Evolutionary conservation across 805 yeast species (phyloP), one percentile per base, ranked within the genome.

Genomic region (Tetrapisispora pingtungensis): DNA sequence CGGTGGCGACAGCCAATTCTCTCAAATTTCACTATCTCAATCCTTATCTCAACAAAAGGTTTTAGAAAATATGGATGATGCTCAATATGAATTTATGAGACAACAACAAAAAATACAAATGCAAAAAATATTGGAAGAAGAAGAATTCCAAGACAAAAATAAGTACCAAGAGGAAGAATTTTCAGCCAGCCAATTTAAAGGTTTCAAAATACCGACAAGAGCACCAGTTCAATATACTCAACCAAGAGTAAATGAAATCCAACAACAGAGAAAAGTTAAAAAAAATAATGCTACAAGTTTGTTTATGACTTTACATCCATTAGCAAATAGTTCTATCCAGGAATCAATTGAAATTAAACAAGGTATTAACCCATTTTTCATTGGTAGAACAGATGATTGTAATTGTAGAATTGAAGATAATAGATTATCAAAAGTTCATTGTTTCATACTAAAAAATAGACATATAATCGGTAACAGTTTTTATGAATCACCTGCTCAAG

Each of bases 361-460:
- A 55, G 84, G 85, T 24, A 70, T 72, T 17, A 78, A 76, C 39
- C 77, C 79, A 8, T 81, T 78, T 58, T 71, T 80, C 45, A 73
- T 90, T 44, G 97, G 98, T 1, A 69, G 97, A 31, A 73, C 75
- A 19, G 75, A 71, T 18, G 75, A 71, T 3, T 75, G 84, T 47
- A 79, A 84, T 56, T 72, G 76, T 30, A 69, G 68, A 36, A 74
- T 85, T 15, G 67, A 74, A 28, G 96, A 89, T 52, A 82, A 74
- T 52, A 66, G 96, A 38, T 73, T 90, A 54, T 89, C 97, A 2
- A 84, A 87, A 50, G 70, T 81, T 1, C 97, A 93, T 62, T 88
- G 96, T 61, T 66, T 79, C 27, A 68, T 90, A 13, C 54, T 71
- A 44, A 77, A 77, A 54, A 74, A 78, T 47, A 69, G 87, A 46